Percentiles rank a stretch among this genome's conserved stretches.
Conservation (phyloP, 1,284 basidiomycete genomes). For the Filobasidium uniguttulatum region DNA sequence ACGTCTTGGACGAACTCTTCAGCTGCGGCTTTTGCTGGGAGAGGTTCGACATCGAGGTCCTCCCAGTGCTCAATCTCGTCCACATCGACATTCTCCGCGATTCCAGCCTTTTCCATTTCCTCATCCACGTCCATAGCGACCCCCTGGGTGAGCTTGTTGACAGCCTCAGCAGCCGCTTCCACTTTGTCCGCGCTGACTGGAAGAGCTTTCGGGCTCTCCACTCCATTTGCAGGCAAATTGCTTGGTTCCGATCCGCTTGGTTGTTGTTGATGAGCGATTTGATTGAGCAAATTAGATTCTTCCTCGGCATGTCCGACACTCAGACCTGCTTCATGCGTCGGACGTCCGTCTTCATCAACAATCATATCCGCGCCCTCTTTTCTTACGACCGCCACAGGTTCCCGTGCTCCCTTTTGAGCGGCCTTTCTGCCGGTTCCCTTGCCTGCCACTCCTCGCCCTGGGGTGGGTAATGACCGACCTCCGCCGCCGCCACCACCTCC, state of each 20-base stretch:
- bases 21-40: constrained; percentile 50
- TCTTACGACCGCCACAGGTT: constrained; percentile 26
- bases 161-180: constrained; percentile 45
- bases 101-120: constrained; percentile 10
- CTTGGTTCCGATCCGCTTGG: constrained; percentile 12
- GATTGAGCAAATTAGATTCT: constrained; percentile 29
- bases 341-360: constrained; percentile 24
- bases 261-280: no score
- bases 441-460: no score
- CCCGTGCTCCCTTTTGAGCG: constrained; percentile 23
- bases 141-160: constrained; percentile 66
- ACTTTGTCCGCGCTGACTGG: constrained; percentile 39
- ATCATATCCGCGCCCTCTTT: constrained; percentile 24
- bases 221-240: constrained; percentile 15
- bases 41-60: constrained; percentile 19
- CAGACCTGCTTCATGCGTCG: constrained; percentile 15
- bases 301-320: constrained; percentile 36
- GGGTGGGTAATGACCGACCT: no score
- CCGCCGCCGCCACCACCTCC: constrained; percentile 14
- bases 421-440: constrained; percentile 21
- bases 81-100: constrained; percentile 4
- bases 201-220: constrained; percentile 27
- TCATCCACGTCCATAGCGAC: constrained; percentile 54
- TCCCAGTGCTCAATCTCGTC: constrained; percentile 8
- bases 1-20: constrained; percentile 70